These are phyloP conservation scores for Mrakia blollopis DNA, from an alignment of 768 basidiomycete species.

Conservation along the genomic window DNA sequence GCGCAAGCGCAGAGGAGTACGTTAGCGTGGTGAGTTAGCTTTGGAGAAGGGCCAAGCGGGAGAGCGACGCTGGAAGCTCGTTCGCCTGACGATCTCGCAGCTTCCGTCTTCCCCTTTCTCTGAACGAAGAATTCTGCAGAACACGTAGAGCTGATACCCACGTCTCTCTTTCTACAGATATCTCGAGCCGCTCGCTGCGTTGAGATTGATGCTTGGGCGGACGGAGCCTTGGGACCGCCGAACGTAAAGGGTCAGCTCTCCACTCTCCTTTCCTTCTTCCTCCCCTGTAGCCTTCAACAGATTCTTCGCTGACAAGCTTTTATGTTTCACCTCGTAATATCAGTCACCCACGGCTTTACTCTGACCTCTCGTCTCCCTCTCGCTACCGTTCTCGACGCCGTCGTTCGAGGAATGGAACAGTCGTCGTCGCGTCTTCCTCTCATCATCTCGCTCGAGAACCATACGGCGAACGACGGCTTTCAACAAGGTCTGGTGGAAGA, in stretches of 20 bases:
- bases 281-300: background rate
- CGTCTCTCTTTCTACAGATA: constrained; percentile 35
- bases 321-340: constrained; percentile 48
- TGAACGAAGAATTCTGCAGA: background rate
- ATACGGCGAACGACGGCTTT: constrained; percentile 50
- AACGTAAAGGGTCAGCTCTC: constrained; percentile 11
- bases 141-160: background rate
- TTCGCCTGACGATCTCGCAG: background rate
- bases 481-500: constrained; percentile 56
- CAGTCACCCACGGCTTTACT: constrained; percentile 62
- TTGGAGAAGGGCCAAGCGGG: too few relatives aligned
- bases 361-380: constrained; percentile 55
- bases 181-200: constrained; percentile 55
- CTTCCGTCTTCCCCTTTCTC: background rate
- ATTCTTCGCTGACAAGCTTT: constrained; percentile 29
- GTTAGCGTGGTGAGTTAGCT: constrained; percentile 47
- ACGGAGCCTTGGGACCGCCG: background rate
- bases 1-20: constrained; percentile 55
- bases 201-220: constrained; percentile 65
- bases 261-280: background rate
- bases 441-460: constrained; percentile 60
- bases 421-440: constrained; percentile 53
- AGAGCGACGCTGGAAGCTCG: background rate
- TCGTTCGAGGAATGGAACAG: constrained; percentile 47
- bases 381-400: constrained; percentile 53